Percentiles rank a stretch among this genome's conserved stretches.
phyloP scores from a whole-genome alignment of 116 monocot genomes.

The Trichopus zeylanicus region DNA sequence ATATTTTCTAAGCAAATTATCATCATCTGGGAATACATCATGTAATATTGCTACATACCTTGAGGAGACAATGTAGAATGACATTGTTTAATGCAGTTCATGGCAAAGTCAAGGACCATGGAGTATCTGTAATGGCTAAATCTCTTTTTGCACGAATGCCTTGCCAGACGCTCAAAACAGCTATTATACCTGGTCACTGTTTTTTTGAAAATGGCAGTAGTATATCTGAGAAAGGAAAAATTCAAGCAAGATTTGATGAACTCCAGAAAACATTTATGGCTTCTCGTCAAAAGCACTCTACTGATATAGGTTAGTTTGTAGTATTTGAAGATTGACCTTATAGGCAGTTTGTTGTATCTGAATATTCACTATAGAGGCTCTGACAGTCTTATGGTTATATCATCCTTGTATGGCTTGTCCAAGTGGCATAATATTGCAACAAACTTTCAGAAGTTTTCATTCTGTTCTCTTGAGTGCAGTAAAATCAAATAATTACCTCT shows the following conservation, averaged over 20 bases:
- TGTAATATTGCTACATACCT: neutral
- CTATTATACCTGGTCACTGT: slow-evolving; percentile 17
- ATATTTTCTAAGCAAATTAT: neutral
- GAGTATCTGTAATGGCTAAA: slow-evolving; percentile 67
- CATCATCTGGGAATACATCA: neutral
- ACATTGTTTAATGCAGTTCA: slow-evolving; percentile 41
- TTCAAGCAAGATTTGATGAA: slow-evolving; percentile 25
- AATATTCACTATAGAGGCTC: neutral
- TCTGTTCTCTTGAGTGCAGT: neutral
- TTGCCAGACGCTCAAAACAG: slow-evolving; percentile 16
- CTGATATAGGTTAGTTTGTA: slow-evolving; percentile 43
- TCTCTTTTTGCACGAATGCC: slow-evolving; percentile 59
- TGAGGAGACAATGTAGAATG: neutral
- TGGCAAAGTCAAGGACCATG: slow-evolving; percentile 20
- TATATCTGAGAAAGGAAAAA: slow-evolving; percentile 20
- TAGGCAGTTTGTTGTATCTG: neutral
- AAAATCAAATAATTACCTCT: neutral
- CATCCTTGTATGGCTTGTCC: neutral
- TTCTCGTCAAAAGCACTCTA: slow-evolving; percentile 14
- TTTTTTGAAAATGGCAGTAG: slow-evolving; percentile 13
- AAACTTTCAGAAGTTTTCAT: neutral
- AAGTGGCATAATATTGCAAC: neutral
- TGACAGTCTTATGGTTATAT: neutral
- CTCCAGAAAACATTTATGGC: slow-evolving; percentile 32
- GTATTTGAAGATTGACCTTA: neutral